Conservation (phyloP, 2,329 filamentous ascomycete genomes). For the Phyllosticta citribraziliensis region DNA sequence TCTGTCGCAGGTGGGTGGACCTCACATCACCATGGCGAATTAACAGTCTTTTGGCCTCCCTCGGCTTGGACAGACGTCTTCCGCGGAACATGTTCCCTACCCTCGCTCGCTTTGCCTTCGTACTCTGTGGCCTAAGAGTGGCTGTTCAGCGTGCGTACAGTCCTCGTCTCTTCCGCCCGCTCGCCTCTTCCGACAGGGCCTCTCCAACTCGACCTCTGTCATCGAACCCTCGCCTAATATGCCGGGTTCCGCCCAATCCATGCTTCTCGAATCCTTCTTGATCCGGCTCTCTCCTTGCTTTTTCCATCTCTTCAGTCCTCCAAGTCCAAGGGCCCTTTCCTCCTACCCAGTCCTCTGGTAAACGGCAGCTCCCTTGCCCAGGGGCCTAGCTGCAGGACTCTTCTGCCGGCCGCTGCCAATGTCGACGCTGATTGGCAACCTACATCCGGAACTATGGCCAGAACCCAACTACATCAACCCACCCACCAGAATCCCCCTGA, state of each 20-base stretch:
- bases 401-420: neutral
- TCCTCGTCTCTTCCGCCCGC: neutral
- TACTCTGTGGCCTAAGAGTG: neutral
- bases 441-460: slow-evolving; percentile 15
- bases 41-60: neutral
- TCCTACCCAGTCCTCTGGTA: neutral
- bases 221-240: neutral
- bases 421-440: slow-evolving; percentile 4
- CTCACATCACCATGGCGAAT: neutral
- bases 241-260: neutral
- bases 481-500: slow-evolving; percentile 16
- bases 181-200: neutral
- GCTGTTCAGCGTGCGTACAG: neutral
- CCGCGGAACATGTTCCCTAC: neutral
- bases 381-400: neutral
- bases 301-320: neutral
- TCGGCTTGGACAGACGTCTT: neutral
- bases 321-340: neutral
- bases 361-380: neutral
- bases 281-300: neutral
- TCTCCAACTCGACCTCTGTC: neutral
- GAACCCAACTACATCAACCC: slow-evolving; percentile 23
- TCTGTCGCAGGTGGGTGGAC: neutral
- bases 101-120: neutral
- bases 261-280: neutral